These are phyloP conservation scores for Fragaria nilgerrensis DNA, from an alignment of 306 rosid genomes.

Conservation along the genomic window DNA sequence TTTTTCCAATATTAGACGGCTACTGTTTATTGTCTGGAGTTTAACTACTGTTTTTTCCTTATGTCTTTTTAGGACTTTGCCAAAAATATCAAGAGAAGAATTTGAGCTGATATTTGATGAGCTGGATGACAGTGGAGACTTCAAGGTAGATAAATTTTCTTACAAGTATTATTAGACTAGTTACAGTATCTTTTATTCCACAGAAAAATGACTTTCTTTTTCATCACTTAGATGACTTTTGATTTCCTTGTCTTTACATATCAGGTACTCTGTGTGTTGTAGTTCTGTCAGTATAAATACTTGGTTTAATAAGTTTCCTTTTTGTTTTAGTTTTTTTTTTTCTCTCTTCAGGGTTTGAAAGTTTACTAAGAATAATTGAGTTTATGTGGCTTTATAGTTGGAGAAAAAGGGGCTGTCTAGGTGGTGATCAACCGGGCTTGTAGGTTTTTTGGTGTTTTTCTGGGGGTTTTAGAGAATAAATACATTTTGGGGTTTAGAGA, in stretches of 20 bases:
- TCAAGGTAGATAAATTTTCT: constrained; percentile 50
- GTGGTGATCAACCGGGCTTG: background rate
- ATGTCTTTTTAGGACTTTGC: constrained; percentile 64
- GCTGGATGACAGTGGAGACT: constrained; percentile 80
- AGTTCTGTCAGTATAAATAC: background rate
- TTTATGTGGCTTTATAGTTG: background rate
- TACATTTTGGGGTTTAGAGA: background rate
- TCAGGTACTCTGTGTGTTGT: too few relatives aligned
- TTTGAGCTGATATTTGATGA: constrained; percentile 86
- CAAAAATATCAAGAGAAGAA: constrained; percentile 77
- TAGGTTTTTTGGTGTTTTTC: background rate
- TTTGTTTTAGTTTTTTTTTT: background rate
- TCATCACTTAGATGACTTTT: background rate
- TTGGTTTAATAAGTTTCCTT: background rate
- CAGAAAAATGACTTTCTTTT: background rate
- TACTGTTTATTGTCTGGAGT: constrained; percentile 21
- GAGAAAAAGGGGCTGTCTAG: background rate
- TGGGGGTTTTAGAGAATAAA: background rate
- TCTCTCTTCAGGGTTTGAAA: background rate
- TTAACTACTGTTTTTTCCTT: constrained; percentile 22
- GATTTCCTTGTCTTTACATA: too few relatives aligned
- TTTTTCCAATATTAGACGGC: constrained; percentile 14
- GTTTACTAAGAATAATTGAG: background rate
- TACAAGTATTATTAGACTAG: background rate
- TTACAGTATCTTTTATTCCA: constrained; percentile 1